Base-by-base conservation (phyloP, 1,284 basidiomycete species). In the Rugosomyces carneus region DNA sequence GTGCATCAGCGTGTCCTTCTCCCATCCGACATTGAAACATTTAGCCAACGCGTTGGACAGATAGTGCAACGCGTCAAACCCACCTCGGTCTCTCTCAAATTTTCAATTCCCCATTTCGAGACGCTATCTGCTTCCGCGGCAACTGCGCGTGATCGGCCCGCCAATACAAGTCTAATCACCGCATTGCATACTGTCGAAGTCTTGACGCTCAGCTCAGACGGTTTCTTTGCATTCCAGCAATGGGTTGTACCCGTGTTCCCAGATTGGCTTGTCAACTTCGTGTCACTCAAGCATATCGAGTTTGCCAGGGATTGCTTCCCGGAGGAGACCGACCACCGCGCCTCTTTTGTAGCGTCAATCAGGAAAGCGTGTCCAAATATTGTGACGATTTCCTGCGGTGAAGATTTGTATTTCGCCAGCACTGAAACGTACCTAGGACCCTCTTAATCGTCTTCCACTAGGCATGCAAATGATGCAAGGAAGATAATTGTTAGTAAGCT, bases 241-340 rank as follows among this genome's bases (percentile, higher is more conserved):
- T 56, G 57, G 57, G 52, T 53, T 7, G 34, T 48, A 9, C 56
- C 57, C 9, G 19, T 26, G 37, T 29, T 58, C 15, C 45, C 54
- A 16, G 38, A 40, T 24, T 58, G 57, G 56, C 51, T 58, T 11
- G 45, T 49, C 0, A 51, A 49, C 32, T 58, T 58, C 36, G 41
- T 43, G 3, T 34, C 49, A 16, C 32, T 58, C 31, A 40, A 24
- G 29, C 40, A 43, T 5, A 47, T 58, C 10, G 26, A 35, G 19
- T 42, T 58, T 2, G 49, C 49, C 8, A 40, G 37, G 10, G 50
- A 49, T 16, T 57, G 57, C 37, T 38, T 42, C 32, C 38, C 45
- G 1, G 37, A 26, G 20, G 48, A 52, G 15, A 8, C 3, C 4
- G 39, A 32, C 7, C 29, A 29, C 5, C 32, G 44, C 13, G 15